Evolutionary conservation across 2,329 filamentous ascomycete species (phyloP).

Genomic region (Sordariomycetes sp.): DNA sequence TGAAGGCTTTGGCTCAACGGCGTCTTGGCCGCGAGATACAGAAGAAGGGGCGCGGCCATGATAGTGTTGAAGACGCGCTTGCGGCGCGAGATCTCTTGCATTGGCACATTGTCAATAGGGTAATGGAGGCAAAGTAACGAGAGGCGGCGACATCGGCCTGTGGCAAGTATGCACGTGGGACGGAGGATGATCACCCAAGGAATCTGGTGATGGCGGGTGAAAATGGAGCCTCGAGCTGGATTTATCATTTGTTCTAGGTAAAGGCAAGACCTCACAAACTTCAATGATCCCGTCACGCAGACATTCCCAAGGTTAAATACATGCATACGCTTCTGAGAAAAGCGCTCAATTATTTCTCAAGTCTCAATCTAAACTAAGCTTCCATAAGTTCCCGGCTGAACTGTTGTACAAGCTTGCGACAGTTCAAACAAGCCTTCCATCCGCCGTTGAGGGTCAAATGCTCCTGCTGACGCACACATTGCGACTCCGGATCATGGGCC

Average conservation of each 20-base stretch:
- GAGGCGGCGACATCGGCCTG: too few relatives aligned
- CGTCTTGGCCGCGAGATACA: constrained; percentile 29
- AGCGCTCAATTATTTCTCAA: too few relatives aligned
- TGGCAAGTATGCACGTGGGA: too few relatives aligned
- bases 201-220: too few relatives aligned
- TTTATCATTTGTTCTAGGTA: too few relatives aligned
- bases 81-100: constrained; percentile 29
- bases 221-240: too few relatives aligned
- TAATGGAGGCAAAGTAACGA: background rate
- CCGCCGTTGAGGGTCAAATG: background rate
- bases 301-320: too few relatives aligned
- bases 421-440: background rate
- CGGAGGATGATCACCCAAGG: too few relatives aligned
- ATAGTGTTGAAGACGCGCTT: constrained; percentile 33
- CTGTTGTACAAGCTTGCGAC: background rate
- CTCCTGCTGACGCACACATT: background rate
- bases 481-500: background rate
- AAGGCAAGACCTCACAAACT: too few relatives aligned
- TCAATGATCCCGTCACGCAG: too few relatives aligned
- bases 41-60: constrained; percentile 18
- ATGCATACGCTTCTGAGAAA: too few relatives aligned
- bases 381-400: background rate
- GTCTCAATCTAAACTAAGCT: too few relatives aligned
- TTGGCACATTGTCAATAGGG: constrained; percentile 19
- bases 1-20: constrained; percentile 26